A percentile compares a stretch with the other conserved stretches of the same genome.
Evolutionary conservation across 2,329 filamentous ascomycete species (phyloP).

Genomic region (Thelonectria olida): DNA sequence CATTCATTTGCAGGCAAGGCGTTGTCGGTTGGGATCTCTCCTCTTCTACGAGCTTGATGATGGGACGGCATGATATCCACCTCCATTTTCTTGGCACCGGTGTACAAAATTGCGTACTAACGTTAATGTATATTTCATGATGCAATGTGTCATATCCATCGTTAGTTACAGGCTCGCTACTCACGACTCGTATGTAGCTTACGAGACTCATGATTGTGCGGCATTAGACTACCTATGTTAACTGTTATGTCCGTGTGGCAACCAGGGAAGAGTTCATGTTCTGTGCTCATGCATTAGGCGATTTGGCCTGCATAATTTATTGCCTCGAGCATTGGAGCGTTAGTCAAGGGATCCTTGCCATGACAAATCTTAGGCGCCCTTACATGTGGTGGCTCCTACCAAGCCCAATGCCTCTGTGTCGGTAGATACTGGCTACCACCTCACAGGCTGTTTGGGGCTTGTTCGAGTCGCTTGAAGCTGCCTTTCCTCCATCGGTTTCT

Average conservation of each 20-base stretch:
- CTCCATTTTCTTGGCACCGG: slow-evolving; percentile 36
- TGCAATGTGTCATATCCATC: slow-evolving; percentile 18
- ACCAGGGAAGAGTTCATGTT: slow-evolving; percentile 1
- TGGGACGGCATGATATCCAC: slow-evolving; percentile 53
- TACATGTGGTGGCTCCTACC: background rate
- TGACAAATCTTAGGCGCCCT: background rate
- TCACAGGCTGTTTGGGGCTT: background rate
- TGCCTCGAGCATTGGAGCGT: background rate
- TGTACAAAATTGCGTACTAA: slow-evolving; percentile 32
- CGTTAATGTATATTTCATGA: slow-evolving; percentile 37
- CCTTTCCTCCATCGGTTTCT: background rate
- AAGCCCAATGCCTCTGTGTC: background rate
- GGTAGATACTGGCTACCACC: background rate
- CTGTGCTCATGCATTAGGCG: slow-evolving; percentile 7
- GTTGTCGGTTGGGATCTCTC: slow-evolving; percentile 47
- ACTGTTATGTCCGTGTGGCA: background rate
- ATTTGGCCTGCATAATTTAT: slow-evolving; percentile 9
- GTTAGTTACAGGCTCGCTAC: slow-evolving; percentile 25
- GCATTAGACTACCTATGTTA: background rate
- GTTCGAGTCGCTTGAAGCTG: slow-evolving; percentile 5
- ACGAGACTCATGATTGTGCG: slow-evolving; percentile 13
- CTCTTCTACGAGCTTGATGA: slow-evolving; percentile 52
- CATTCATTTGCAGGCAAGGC: slow-evolving; percentile 45
- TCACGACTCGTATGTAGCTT: slow-evolving; percentile 14
- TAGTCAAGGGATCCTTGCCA: slow-evolving; percentile 11